phyloP scores from a whole-genome alignment of 352 stramenopile species.

The Globisporangium acanthophoron region DNA sequence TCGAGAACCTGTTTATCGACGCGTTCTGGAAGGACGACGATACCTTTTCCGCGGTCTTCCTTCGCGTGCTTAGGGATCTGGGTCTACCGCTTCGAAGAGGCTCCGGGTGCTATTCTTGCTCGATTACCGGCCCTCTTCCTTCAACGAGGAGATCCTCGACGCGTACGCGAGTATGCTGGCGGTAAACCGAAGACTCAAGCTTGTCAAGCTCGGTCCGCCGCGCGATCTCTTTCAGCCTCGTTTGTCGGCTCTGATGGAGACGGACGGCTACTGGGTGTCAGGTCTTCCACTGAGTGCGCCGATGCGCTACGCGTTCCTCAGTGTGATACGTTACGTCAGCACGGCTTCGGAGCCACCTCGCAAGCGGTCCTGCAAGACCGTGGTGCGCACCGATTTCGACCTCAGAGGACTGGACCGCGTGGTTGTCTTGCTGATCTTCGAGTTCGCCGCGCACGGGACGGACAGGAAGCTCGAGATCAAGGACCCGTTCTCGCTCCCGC shows the following conservation, averaged over 20 bases:
- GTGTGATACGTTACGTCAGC: background rate
- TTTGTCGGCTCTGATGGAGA: background rate
- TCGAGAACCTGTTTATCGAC: background rate
- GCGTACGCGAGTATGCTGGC: background rate
- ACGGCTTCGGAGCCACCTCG: background rate
- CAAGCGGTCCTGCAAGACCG: background rate
- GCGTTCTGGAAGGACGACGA: background rate
- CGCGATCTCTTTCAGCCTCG: background rate
- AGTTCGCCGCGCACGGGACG: background rate
- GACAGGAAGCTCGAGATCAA: too few species aligned
- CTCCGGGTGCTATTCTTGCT: background rate
- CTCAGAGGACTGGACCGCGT: background rate
- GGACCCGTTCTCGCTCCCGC: too few species aligned
- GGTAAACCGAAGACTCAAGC: background rate
- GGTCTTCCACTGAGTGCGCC: background rate
- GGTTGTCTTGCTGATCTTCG: background rate
- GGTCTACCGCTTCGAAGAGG: background rate
- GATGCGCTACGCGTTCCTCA: background rate
- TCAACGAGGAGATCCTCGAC: background rate
- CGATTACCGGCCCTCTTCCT: background rate
- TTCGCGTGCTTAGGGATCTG: conserved; percentile 1
- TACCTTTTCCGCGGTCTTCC: background rate
- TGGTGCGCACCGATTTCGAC: background rate
- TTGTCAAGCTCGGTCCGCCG: background rate
- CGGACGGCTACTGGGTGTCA: background rate